A percentile compares a stretch with the other conserved stretches of the same genome.
These are phyloP conservation scores for Leccinum olivaceopallidum DNA, from an alignment of 768 basidiomycete genomes.

Conservation along the genomic window DNA sequence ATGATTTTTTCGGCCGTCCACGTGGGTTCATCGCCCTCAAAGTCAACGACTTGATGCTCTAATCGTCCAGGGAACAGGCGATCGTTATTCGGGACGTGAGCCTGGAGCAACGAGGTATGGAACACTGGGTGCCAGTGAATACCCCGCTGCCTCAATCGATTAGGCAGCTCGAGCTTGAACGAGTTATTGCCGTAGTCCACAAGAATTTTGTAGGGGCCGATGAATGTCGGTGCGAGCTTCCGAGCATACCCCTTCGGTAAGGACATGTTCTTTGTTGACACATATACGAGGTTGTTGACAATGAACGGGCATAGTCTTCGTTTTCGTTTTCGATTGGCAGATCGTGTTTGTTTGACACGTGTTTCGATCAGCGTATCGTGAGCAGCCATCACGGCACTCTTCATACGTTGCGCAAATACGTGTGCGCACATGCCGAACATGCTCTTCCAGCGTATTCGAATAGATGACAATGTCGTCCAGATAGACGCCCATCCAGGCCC, in stretches of 20 bases:
- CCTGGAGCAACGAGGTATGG: neutral
- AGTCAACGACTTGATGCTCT: neutral
- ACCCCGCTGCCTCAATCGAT: neutral
- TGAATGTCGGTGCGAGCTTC: neutral
- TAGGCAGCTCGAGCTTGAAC: neutral
- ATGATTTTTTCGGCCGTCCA: neutral
- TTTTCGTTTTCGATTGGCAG: too few relatives aligned
- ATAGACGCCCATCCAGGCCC: too few relatives aligned
- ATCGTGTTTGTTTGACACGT: too few relatives aligned
- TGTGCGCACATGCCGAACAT: too few relatives aligned
- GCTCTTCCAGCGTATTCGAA: too few relatives aligned
- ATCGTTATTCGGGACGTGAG: neutral
- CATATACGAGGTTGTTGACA: too few relatives aligned
- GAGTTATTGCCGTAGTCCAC: neutral
- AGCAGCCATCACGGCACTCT: too few relatives aligned
- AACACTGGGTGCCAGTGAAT: neutral
- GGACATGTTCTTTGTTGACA: neutral
- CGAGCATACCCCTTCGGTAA: neutral
- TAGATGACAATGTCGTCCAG: too few relatives aligned
- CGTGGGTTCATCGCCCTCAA: neutral
- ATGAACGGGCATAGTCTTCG: too few relatives aligned
- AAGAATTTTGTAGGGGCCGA: neutral
- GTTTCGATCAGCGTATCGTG: too few relatives aligned
- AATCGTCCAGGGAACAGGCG: neutral
- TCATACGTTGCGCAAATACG: too few relatives aligned